Base-by-base conservation (phyloP, 495 filamentous ascomycete genomes). In the Podospora sp. region DNA sequence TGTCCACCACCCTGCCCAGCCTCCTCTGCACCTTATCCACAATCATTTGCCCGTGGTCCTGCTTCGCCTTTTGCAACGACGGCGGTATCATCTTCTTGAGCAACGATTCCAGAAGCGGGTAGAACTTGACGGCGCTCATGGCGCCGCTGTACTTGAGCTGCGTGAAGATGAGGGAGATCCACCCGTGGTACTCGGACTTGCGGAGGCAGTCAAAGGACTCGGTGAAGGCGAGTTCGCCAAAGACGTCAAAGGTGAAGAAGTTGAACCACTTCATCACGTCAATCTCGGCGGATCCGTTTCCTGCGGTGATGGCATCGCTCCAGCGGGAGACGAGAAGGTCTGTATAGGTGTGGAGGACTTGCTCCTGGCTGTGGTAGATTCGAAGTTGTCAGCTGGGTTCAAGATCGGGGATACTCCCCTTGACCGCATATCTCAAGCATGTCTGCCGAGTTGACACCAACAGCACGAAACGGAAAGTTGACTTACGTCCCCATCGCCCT, bases 231-330 rank as follows among this genome's bases (percentile, higher is more conserved):
- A 88, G 77, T 64, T 88, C 84, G 0, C 84, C 84, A 56, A 89
- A 84, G 58, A 89, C 81, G 65, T 90, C 86, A 69, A 89, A 89
- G 0, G 83, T 86, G 2, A 77, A 77, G 22, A 78, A 86, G 65
- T 86, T 85, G 60, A 80, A 81, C 84, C 79, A 82, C 9, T 75
- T 68, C 16, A 73, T 73, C 29, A 87, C 76, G 67, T 87, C 78
- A 1, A 66, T 50, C 25, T 65, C 59, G 46, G 51, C 52, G 4
- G 55, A 36, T 0, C 52, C 60, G 0, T 50, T 11, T 6, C 33
- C 46, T 2, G 58, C 11, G 25, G 40, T 7, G 56, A 67, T 35
- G 49, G 51, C 12, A 4, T 53, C 65, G 2, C 65, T 59, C 49
- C 60, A 61, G 20, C 65, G 59, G 24, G 26, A 20, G 5, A 67